These are phyloP conservation scores for Rhodotorula kratochvilovae DNA, from an alignment of 768 basidiomycete genomes.

Conservation along the genomic window DNA sequence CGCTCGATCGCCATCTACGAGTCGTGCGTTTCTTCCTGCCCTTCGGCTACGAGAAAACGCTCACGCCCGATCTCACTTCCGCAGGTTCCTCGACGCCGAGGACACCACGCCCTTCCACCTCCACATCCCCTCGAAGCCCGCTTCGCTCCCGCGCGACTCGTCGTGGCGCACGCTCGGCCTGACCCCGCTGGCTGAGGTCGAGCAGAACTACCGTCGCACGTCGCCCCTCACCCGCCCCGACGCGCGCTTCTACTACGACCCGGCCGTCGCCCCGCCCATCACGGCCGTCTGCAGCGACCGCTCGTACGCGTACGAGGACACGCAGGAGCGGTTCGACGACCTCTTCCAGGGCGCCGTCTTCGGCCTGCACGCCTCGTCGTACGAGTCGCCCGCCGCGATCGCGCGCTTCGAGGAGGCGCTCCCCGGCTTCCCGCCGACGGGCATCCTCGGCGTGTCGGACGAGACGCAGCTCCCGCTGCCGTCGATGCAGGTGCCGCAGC, in stretches of 20 bases:
- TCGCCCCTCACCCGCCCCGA: slow-evolving; percentile 76
- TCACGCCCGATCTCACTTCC: neutral
- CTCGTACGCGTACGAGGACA: slow-evolving; percentile 69
- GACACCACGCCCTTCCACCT: slow-evolving; percentile 2
- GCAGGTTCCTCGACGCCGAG: slow-evolving; percentile 17
- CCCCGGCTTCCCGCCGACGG: slow-evolving; percentile 62
- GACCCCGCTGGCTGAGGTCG: slow-evolving; percentile 61
- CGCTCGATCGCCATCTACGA: slow-evolving; percentile 7
- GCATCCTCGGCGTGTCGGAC: slow-evolving; percentile 65
- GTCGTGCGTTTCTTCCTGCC: neutral
- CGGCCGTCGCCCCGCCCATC: slow-evolving; percentile 79
- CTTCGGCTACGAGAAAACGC: neutral
- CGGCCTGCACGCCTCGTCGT: slow-evolving; percentile 67
- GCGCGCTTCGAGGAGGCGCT: slow-evolving; percentile 53
- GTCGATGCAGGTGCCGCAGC: slow-evolving; percentile 87
- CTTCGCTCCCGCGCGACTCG: slow-evolving; percentile 15
- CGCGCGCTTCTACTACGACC: slow-evolving; percentile 79
- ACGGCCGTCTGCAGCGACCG: slow-evolving; percentile 61
- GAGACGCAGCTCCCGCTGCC: slow-evolving; percentile 70
- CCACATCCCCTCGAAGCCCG: slow-evolving; percentile 5
- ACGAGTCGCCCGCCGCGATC: slow-evolving; percentile 59
- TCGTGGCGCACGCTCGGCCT: slow-evolving; percentile 46
- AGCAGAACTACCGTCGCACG: slow-evolving; percentile 59
- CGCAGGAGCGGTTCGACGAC: slow-evolving; percentile 61
- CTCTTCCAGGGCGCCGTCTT: slow-evolving; percentile 71